Percentiles rank a stretch among this genome's conserved stretches.
Evolutionary conservation across 208 protist species (phyloP).

Genomic region (Sergeia podlipaevii): DNA sequence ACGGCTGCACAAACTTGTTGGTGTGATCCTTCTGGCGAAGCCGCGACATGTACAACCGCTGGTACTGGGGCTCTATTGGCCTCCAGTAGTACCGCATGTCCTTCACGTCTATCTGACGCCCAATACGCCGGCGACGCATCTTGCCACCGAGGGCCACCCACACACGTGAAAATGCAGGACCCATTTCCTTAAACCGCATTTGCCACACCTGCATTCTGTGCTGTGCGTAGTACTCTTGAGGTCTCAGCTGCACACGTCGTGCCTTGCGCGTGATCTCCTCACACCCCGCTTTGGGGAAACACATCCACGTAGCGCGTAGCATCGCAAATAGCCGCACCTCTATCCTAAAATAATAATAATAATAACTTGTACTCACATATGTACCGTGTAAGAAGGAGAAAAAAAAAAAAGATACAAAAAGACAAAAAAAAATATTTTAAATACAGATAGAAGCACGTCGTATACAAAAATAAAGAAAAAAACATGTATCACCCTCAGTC

Average conservation of each 20-base stretch:
- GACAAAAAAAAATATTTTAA: no score
- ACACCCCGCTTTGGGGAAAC: conserved; percentile 73
- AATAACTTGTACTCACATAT: neutral
- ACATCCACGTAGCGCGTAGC: conserved; percentile 41
- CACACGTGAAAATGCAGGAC: conserved; percentile 71
- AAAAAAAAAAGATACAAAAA: neutral
- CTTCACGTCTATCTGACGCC: conserved; percentile 85
- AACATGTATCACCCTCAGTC: no score
- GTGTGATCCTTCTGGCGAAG: conserved; percentile 63
- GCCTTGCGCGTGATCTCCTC: conserved; percentile 79
- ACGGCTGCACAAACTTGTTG: conserved; percentile 46
- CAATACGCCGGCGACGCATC: conserved; percentile 88
- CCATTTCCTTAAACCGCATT: conserved; percentile 90
- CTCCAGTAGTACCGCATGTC: conserved; percentile 89
- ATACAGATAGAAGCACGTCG: no score
- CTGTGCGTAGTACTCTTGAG: conserved; percentile 62
- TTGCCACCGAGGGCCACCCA: conserved; percentile 89
- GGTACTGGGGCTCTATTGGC: conserved; percentile 88
- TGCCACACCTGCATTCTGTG: conserved; percentile 86
- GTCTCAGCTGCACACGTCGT: conserved; percentile 65
- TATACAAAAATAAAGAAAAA: no score
- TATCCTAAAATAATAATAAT: neutral
- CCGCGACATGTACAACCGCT: conserved; percentile 87
- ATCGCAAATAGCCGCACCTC: no score
- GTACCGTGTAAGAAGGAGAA: neutral